Conservation (phyloP, 2,329 filamentous ascomycete species). For the Colletotrichum tropicale region DNA sequence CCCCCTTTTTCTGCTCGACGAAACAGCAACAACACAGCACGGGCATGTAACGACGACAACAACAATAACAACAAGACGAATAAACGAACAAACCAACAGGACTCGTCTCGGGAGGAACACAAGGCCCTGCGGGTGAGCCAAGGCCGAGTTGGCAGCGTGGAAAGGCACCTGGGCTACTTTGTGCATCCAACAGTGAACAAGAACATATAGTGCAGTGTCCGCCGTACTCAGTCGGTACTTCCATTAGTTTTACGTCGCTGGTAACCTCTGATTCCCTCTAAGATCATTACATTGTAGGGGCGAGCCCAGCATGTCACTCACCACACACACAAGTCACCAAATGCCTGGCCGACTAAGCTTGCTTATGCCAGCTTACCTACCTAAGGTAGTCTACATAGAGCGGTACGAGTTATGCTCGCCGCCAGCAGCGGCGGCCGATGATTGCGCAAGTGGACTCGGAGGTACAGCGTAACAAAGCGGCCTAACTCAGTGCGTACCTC, state of each 20-base stretch:
- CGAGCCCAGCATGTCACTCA: not conserved
- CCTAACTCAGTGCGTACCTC: not conserved
- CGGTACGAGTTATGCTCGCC: not conserved
- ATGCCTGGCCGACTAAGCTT: not conserved
- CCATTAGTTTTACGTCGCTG: no score
- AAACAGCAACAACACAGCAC: not conserved
- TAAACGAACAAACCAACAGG: no score
- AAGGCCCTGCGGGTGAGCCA: constrained; percentile 8
- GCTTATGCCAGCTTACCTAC: not conserved
- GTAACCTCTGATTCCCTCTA: no score
- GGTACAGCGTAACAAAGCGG: not conserved
- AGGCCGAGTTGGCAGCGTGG: not conserved
- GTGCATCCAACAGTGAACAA: not conserved
- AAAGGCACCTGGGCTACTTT: not conserved
- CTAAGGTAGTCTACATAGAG: not conserved
- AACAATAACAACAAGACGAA: no score
- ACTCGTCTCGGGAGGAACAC: not conserved
- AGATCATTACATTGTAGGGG: not conserved
- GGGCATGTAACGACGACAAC: no score
- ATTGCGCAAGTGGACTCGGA: not conserved
- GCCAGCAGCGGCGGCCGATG: not conserved
- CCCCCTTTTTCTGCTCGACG: not conserved
- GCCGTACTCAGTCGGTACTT: no score
- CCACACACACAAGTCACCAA: not conserved
- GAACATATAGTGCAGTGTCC: not conserved